Evolutionary conservation across 139 green algal species (phyloP).

Genomic region (Coccomyxa sp.): DNA sequence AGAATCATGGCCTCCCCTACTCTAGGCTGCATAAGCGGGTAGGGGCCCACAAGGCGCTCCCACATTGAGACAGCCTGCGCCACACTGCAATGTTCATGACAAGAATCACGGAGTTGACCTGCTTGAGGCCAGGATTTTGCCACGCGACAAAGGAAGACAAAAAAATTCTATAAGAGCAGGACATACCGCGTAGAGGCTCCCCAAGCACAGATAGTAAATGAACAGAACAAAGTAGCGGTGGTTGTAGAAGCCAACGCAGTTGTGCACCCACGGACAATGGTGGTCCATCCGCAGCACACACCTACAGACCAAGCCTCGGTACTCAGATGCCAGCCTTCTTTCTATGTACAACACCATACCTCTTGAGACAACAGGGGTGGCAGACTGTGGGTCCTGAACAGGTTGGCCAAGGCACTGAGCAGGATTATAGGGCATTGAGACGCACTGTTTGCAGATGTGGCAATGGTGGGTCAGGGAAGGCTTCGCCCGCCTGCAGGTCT

Average conservation of each 20-base stretch:
- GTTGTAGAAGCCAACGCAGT: constrained; percentile 72
- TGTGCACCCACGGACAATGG: constrained; percentile 66
- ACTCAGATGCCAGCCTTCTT: neutral
- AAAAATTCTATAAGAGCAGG: neutral
- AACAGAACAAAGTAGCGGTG: constrained; percentile 80
- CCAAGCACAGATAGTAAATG: constrained; percentile 47
- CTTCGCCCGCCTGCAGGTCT: constrained; percentile 43
- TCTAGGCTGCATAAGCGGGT: neutral
- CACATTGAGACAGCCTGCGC: neutral
- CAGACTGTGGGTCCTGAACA: too few relatives aligned
- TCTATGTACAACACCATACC: too few relatives aligned
- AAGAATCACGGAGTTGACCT: too few relatives aligned
- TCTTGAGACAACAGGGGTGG: too few relatives aligned
- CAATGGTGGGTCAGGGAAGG: constrained; percentile 54
- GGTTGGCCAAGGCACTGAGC: neutral
- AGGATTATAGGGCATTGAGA: neutral
- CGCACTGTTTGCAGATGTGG: constrained; percentile 42
- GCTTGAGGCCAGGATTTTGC: too few relatives aligned
- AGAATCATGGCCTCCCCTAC: too few relatives aligned
- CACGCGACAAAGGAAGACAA: too few relatives aligned
- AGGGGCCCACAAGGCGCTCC: neutral
- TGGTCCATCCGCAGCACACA: constrained; percentile 63
- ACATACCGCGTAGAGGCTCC: constrained; percentile 25
- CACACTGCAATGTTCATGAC: too few relatives aligned
- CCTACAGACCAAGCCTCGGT: neutral